Evolutionary conservation across 1,139 yeast species (phyloP), one percentile per base, ranked within the genome.

Genomic region (Suhomyces taliae): DNA sequence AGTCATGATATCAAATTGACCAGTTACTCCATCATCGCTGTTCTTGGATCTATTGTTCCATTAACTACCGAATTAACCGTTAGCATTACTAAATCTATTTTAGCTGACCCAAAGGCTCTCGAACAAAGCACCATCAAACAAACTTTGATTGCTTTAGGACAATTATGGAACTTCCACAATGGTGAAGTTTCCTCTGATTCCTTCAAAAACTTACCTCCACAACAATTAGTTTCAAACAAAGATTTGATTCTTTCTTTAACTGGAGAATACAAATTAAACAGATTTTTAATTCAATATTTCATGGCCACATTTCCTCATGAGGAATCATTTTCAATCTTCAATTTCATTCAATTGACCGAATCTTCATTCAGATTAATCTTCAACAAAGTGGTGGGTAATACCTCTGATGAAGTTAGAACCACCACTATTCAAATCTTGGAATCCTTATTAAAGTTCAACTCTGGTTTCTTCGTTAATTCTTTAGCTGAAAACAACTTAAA

Each of bases 11-110:
- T 86, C 43, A 95, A 86, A 62, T 78, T 89, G 53, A 85, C 97
- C 31, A 90, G 93, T 3, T 93, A 87, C 62, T 87, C 96, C 46
- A 73, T 90, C 11, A 64, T 91, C 34, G 81, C 95, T 0, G 97
- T 93, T 2, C 72, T 91, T 44, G 79, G 87, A 3, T 78, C 95
- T 2, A 83, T 93, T 43, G 76, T 85, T 39, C 86, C 90, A 8
- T 74, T 93, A 46, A 77, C 85, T 8, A 69, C 74, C 44, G 83
- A 80, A 8, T 79, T 91, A 29, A 72, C 85, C 27, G 67, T 76
- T 37, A 90, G 96, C 2, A 81, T 95, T 8, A 80, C 89, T 26
- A 83, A 81, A 49, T 81, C 95, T 1, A 81, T 93, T 27, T 69
- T 83, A 37, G 59, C 76, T 44, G 60, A 63, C 50, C 54, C 61